Evolutionary conservation across 768 basidiomycete genomes (phyloP).

Genomic region (Lactarius vividus): DNA sequence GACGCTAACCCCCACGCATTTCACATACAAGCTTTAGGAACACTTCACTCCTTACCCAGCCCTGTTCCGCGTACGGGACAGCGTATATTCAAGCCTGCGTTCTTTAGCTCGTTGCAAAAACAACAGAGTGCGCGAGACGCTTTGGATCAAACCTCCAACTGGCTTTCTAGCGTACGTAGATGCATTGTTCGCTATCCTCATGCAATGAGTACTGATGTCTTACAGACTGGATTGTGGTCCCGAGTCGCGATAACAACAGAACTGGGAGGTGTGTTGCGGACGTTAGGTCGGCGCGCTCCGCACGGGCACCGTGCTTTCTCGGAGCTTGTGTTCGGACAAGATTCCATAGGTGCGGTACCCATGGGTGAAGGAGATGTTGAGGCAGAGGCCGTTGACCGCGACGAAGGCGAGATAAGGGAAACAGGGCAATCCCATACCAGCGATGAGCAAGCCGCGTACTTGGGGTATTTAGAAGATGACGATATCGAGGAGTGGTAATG

Average conservation of each 20-base stretch:
- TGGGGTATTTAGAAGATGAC: slow-evolving; percentile 26
- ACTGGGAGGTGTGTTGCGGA: slow-evolving; percentile 20
- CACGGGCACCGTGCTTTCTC: slow-evolving; percentile 22
- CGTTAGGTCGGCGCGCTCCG: slow-evolving; percentile 8
- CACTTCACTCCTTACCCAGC: slow-evolving; percentile 81
- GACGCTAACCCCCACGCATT: slow-evolving; percentile 82
- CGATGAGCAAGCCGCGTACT: neutral
- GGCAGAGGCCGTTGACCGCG: slow-evolving; percentile 2
- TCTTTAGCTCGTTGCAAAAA: slow-evolving; percentile 62
- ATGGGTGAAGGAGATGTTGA: slow-evolving; percentile 17
- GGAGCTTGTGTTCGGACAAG: slow-evolving; percentile 21
- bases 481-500: slow-evolving; percentile 25
- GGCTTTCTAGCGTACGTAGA: slow-evolving; percentile 45
- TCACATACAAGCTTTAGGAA: slow-evolving; percentile 75
- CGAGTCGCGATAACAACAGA: slow-evolving; percentile 17
- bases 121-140: slow-evolving; percentile 61
- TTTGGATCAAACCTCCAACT: slow-evolving; percentile 53
- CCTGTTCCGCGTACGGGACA: slow-evolving; percentile 80
- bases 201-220: neutral
- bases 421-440: neutral
- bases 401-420: slow-evolving; percentile 1
- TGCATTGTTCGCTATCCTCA: neutral
- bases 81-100: slow-evolving; percentile 83
- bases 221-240: slow-evolving; percentile 20
- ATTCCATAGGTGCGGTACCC: slow-evolving; percentile 5